Percentiles rank a stretch among this genome's conserved stretches.
Evolutionary conservation across 169 alveolate species (phyloP).

Genomic region (Plasmodium cynomolgi): DNA sequence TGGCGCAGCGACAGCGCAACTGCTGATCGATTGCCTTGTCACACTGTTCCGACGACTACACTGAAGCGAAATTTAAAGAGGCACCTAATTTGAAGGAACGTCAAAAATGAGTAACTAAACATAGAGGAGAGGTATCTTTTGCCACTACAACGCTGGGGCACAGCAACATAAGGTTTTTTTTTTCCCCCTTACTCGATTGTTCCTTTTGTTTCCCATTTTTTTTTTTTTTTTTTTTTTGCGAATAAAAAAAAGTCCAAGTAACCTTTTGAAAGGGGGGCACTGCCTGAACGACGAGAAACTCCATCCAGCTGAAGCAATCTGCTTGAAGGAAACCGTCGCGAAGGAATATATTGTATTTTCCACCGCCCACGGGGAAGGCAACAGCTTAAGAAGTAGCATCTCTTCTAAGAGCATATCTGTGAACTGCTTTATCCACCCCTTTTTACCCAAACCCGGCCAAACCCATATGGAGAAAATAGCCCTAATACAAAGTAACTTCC

Average conservation of each 20-base stretch:
- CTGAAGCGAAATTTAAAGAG: not conserved
- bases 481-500: constrained; percentile 44
- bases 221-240: not conserved
- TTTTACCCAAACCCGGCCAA: not conserved
- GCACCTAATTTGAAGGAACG: not conserved
- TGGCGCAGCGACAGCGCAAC: not conserved
- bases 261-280: not conserved
- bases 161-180: not conserved
- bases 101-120: not conserved
- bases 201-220: not conserved
- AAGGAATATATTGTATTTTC: not conserved
- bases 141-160: not conserved
- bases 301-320: not conserved
- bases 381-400: not conserved
- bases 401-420: not conserved
- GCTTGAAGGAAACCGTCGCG: not conserved
- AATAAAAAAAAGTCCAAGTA: not conserved
- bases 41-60: not conserved
- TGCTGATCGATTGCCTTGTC: not conserved
- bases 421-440: not conserved
- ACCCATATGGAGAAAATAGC: constrained; percentile 27
- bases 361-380: not conserved
- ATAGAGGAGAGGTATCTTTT: not conserved
- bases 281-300: not conserved
- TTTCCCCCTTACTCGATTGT: not conserved